These are phyloP conservation scores for Coriaria nepalensis DNA, from an alignment of 306 rosid genomes.

Conservation along the genomic window DNA sequence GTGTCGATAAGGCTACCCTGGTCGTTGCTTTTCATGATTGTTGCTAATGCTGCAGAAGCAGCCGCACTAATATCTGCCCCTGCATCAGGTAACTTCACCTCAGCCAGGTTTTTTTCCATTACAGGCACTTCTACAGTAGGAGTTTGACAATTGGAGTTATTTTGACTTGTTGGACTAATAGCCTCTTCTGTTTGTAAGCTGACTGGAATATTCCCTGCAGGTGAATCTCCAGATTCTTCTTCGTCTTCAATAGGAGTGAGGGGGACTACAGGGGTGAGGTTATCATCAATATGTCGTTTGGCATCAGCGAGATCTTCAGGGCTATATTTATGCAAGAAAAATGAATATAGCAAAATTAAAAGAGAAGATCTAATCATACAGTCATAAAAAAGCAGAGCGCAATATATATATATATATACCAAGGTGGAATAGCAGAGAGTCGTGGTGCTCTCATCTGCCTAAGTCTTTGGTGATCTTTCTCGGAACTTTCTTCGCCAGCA, in stretches of 20 bases:
- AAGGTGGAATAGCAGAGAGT: constrained; percentile 43
- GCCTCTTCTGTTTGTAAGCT: background rate
- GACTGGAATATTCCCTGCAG: constrained; percentile 8
- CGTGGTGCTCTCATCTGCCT: constrained; percentile 51
- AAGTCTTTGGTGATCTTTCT: constrained; percentile 25
- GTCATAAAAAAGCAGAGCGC: too few relatives aligned
- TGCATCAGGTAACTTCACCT: constrained; percentile 13
- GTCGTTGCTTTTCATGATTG: constrained; percentile 31
- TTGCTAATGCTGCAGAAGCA: constrained; percentile 33
- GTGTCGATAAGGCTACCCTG: constrained; percentile 42
- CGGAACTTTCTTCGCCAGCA: constrained; percentile 62
- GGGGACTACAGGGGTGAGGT: constrained; percentile 39
- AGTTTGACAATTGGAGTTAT: constrained; percentile 7
- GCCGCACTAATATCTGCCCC: constrained; percentile 29
- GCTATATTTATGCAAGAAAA: constrained; percentile 19
- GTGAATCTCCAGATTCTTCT: constrained; percentile 20
- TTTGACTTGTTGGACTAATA: too few relatives aligned
- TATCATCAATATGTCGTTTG: constrained; percentile 32
- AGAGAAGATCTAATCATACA: too few relatives aligned
- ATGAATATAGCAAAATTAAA: background rate
- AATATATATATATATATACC: constrained; percentile 21
- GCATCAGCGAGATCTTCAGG: constrained; percentile 32
- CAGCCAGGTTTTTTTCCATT: constrained; percentile 9
- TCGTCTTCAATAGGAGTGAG: constrained; percentile 50
- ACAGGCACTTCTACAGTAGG: constrained; percentile 6